Evolutionary conservation across 257 asterid species (phyloP).

Genomic region (Primulina tabacum): DNA sequence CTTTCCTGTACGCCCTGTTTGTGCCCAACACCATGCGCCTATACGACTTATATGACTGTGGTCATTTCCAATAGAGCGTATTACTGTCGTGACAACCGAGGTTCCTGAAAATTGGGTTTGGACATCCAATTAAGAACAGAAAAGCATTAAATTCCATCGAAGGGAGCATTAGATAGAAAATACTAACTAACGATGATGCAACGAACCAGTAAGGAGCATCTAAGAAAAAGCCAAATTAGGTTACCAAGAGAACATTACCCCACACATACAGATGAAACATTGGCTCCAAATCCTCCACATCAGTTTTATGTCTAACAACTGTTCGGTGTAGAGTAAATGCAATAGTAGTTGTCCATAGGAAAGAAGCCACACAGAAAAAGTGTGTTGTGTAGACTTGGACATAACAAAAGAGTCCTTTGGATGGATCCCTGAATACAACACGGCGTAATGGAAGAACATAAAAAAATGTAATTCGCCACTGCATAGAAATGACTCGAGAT

Average conservation of each 20-base stretch:
- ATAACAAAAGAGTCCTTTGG: conserved; percentile 61
- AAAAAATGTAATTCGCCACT: conserved; percentile 1
- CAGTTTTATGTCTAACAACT: conserved; percentile 96
- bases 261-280: conserved; percentile 34
- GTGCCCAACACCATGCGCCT: conserved; percentile 92
- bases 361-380: conserved; percentile 97
- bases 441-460: conserved; percentile 16
- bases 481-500: conserved; percentile 14
- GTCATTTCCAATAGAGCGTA: conserved; percentile 82
- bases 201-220: background rate
- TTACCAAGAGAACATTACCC: conserved; percentile 25
- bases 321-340: conserved; percentile 97
- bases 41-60: conserved; percentile 75
- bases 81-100: conserved; percentile 80
- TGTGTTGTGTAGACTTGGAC: conserved; percentile 98
- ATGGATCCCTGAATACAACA: conserved; percentile 78
- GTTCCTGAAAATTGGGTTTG: conserved; percentile 55
- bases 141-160: background rate
- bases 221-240: background rate
- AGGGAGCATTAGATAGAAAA: background rate
- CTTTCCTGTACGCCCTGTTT: conserved; percentile 86
- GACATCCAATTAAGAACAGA: conserved; percentile 22
- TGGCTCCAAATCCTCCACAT: conserved; percentile 97
- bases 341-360: conserved; percentile 93
- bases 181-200: background rate